phyloP scores from a whole-genome alignment of 345 rosid genomes.

The Brassica incana region DNA sequence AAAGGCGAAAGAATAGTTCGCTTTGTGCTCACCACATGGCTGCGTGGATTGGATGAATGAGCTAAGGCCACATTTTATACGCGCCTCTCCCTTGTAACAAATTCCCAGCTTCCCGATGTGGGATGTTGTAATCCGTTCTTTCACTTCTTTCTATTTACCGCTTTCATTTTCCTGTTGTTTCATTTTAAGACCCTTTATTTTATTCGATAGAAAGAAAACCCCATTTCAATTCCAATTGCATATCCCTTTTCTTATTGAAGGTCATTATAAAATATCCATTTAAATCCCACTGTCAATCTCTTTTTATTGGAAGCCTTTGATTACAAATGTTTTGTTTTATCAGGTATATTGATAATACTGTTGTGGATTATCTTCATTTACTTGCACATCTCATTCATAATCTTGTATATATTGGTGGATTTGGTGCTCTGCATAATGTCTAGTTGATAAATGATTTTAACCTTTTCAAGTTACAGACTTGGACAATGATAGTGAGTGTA shows the following conservation, averaged over 20 bases:
- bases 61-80: not conserved
- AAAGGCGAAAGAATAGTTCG: conserved; percentile 45
- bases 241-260: not conserved
- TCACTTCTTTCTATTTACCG: not conserved
- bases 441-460: not conserved
- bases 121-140: not conserved
- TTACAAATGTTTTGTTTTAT: not conserved
- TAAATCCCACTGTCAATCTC: not conserved
- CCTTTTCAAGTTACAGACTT: not conserved
- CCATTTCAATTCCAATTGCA: not conserved
- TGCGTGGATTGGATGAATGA: not conserved
- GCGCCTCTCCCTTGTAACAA: not conserved
- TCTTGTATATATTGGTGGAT: not conserved
- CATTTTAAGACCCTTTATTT: not conserved
- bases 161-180: not conserved
- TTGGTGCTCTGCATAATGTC: not conserved
- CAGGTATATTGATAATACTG: no score
- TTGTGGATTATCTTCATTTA: not conserved
- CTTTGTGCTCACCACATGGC: conserved; percentile 36
- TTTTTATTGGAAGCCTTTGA: not conserved
- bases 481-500: not conserved
- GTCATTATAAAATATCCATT: not conserved
- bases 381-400: not conserved
- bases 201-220: not conserved
- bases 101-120: not conserved